Evolutionary conservation across 1,284 basidiomycete genomes (phyloP).

Genomic region (Naganishia sp.): DNA sequence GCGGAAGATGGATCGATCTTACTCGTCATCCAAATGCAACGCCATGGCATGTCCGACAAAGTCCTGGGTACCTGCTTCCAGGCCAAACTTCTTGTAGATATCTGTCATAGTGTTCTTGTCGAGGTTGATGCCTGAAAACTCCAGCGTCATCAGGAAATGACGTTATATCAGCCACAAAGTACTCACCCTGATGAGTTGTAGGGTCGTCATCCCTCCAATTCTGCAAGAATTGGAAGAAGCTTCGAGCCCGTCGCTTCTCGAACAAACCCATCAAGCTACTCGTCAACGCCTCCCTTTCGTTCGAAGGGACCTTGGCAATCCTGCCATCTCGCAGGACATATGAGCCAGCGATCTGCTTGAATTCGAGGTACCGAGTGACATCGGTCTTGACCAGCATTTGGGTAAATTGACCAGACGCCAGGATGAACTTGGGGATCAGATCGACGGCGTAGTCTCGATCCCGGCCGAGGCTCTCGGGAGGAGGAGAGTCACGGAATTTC

Average conservation of each 20-base stretch:
- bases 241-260: conserved; percentile 96
- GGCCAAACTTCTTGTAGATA: conserved; percentile 94
- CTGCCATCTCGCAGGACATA: conserved; percentile 96
- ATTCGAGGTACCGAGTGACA: conserved; percentile 97
- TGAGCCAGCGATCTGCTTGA: conserved; percentile 99
- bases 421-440: conserved; percentile 94
- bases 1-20: conserved; percentile 49
- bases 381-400: conserved; percentile 99
- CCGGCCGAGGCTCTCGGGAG: conserved; percentile 73
- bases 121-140: conserved; percentile 69
- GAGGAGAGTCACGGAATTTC: conserved; percentile 74
- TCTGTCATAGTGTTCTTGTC: conserved; percentile 86
- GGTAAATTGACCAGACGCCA: conserved; percentile 96
- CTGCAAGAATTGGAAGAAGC: conserved; percentile 98
- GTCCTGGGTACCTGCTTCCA: conserved; percentile 96
- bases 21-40: conserved; percentile 96
- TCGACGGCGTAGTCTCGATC: conserved; percentile 96
- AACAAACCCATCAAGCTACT: conserved; percentile 97
- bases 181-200: conserved; percentile 85
- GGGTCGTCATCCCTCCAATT: conserved; percentile 93
- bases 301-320: conserved; percentile 97
- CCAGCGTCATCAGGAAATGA: neutral
- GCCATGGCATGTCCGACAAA: conserved; percentile 99
- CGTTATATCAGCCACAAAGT: no score
- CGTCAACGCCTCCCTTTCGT: conserved; percentile 94